These are phyloP conservation scores for Aspergillus incahuasiensis DNA, from an alignment of 495 filamentous ascomycete species.

Conservation along the genomic window DNA sequence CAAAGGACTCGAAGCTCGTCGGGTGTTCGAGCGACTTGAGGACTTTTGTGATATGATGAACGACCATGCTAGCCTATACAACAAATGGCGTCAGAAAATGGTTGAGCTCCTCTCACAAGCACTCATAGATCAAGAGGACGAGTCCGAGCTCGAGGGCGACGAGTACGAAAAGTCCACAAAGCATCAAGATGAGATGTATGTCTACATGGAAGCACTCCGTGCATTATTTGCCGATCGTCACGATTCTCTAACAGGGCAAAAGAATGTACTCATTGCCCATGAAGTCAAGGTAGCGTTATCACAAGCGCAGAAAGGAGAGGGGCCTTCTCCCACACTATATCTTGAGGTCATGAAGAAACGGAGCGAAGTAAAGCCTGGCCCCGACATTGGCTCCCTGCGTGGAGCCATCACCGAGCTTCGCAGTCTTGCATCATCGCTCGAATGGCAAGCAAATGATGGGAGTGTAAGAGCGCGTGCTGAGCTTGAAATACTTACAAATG, in stretches of 20 bases:
- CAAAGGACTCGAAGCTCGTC: constrained; percentile 59
- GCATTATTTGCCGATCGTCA: constrained; percentile 74
- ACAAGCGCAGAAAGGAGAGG: constrained; percentile 57
- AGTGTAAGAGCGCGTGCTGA: constrained; percentile 60
- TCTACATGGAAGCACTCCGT: constrained; percentile 72
- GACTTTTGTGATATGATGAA: constrained; percentile 55
- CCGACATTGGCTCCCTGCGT: constrained; percentile 58
- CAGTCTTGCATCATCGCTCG: constrained; percentile 55
- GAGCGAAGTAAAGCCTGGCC: constrained; percentile 51
- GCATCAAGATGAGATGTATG: constrained; percentile 78
- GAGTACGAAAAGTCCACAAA: constrained; percentile 86
- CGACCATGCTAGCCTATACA: constrained; percentile 60
- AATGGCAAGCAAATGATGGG: constrained; percentile 55
- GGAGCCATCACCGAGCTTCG: constrained; percentile 66
- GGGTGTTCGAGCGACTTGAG: constrained; percentile 53
- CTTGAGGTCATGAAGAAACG: constrained; percentile 57
- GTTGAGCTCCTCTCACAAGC: constrained; percentile 64
- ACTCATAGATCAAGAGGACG: constrained; percentile 76
- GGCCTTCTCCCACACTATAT: constrained; percentile 66
- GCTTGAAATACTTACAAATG: constrained; percentile 52
- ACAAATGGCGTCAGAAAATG: constrained; percentile 68
- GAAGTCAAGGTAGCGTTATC: constrained; percentile 58
- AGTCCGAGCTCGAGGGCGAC: constrained; percentile 70
- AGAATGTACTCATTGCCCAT: constrained; percentile 73
- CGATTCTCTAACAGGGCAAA: constrained; percentile 66